phyloP scores from a whole-genome alignment of 345 rosid species.

The Luvunga scandens region DNA sequence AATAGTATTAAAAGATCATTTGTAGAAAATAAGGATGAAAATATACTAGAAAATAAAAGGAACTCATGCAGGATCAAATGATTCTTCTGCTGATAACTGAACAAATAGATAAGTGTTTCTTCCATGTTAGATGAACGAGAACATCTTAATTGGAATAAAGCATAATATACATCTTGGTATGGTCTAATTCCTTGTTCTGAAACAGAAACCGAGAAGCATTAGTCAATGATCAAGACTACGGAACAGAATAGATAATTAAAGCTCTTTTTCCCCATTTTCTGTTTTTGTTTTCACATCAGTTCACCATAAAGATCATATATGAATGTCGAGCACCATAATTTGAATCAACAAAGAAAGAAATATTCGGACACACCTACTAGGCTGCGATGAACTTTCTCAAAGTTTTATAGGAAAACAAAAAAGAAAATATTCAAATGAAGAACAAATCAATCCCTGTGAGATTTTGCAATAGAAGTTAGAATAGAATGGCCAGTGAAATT shows the following conservation, averaged over 20 bases:
- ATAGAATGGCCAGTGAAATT: too few species aligned
- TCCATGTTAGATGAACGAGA: background rate
- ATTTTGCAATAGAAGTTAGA: too few species aligned
- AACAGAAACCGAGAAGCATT: background rate
- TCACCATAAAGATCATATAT: background rate
- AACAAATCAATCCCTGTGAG: too few species aligned
- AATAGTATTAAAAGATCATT: background rate
- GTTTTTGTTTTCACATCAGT: background rate
- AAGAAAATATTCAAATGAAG: too few species aligned
- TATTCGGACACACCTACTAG: background rate
- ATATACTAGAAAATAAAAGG: background rate
- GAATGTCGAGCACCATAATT: background rate
- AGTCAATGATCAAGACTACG: background rate
- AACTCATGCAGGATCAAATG: background rate
- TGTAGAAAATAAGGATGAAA: background rate
- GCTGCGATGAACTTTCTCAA: too few species aligned
- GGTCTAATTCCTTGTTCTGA: background rate
- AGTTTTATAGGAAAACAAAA: too few species aligned
- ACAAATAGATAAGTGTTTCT: background rate
- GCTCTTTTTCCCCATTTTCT: background rate
- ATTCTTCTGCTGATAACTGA: background rate
- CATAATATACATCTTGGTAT: too few species aligned
- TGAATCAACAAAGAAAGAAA: background rate
- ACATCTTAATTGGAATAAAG: background rate
- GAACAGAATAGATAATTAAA: background rate